Base-by-base conservation (phyloP, 805 yeast species). In the Debaryomyces castellii region DNA sequence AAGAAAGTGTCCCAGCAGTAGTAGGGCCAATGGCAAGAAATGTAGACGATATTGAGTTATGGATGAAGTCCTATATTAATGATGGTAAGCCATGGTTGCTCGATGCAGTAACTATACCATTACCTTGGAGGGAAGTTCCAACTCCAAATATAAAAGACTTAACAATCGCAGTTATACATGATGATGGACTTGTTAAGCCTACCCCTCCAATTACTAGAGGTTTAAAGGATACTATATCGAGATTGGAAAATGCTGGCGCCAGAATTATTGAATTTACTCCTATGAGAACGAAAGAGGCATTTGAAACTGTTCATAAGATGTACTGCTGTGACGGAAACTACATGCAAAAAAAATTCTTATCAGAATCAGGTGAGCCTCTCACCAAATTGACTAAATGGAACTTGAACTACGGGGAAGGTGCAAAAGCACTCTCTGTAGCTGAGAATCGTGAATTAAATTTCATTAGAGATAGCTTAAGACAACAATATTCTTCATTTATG, bases 291-390 rank as follows among this genome's bases (percentile, higher is more conserved):
- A 60, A 80, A 41, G 74, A 78, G 53, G 85, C 85, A 18, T 77
- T 76, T 49, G 83, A 85, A 3, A 74, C 83, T 39, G 87, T 79
- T 32, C 62, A 75, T 51, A 59, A 69, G 49, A 61, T 84, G 64
- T 87, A 84, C 63, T 69, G 73, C 10, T 75, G 81, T 52, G 95
- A 88, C 62, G 92, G 92, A 40, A 86, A 85, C 59, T 62, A 66
- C 49, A 77, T 73, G 47, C 83, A 82, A 57, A 69, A 74, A 41
- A 72, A 70, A 39, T 60, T 79, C 55, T 60, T 87, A 49, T 64
- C 69, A 16, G 76, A 66, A 4, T 80, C 87, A 11, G 91, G 92
- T 37, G 92, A 88, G 61, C 91, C 91, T 28, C 63, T 83, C 47
- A 61, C 69, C 12, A 82, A 82, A 48, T 74, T 85, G 54, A 82